Evolutionary conservation across 2,329 filamentous ascomycete genomes (phyloP).

Genomic region (Cercospora sojina): DNA sequence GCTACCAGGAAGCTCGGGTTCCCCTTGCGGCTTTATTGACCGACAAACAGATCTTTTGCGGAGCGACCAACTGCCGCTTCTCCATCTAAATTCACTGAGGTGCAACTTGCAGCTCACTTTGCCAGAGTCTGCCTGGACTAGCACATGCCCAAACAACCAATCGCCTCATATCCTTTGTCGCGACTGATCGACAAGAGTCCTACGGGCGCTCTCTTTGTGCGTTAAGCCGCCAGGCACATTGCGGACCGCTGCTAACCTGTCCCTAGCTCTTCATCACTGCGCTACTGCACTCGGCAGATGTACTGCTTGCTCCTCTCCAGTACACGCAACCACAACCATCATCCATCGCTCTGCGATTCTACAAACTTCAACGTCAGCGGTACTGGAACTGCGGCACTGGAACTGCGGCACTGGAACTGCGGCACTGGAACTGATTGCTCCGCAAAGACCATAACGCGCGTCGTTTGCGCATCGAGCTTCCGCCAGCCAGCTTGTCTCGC

Average conservation of each 20-base stretch:
- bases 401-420: not conserved
- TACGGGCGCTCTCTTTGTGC: not conserved
- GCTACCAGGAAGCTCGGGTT: not conserved
- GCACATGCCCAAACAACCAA: not conserved
- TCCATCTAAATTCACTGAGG: not conserved
- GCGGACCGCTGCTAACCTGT: not conserved
- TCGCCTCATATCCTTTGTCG: not conserved
- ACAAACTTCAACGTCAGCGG: not conserved
- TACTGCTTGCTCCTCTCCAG: not conserved
- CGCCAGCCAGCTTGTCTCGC: not conserved
- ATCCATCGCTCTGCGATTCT: not conserved
- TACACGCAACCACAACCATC: not conserved
- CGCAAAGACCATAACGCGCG: not conserved
- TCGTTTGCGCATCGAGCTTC: not conserved
- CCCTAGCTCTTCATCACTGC: not conserved
- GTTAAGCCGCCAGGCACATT: not conserved
- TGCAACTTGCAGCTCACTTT: not conserved
- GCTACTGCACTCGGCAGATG: not conserved
- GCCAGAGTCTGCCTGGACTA: not conserved
- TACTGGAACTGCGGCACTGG: not conserved
- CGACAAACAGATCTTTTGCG: not conserved
- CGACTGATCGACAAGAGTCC: not conserved
- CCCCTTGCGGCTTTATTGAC: not conserved
- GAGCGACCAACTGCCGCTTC: not conserved
- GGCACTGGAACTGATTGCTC: not conserved